Evolutionary conservation across 805 yeast species (phyloP), one percentile per base, ranked within the genome.

Genomic region (Ogataea sp.): DNA sequence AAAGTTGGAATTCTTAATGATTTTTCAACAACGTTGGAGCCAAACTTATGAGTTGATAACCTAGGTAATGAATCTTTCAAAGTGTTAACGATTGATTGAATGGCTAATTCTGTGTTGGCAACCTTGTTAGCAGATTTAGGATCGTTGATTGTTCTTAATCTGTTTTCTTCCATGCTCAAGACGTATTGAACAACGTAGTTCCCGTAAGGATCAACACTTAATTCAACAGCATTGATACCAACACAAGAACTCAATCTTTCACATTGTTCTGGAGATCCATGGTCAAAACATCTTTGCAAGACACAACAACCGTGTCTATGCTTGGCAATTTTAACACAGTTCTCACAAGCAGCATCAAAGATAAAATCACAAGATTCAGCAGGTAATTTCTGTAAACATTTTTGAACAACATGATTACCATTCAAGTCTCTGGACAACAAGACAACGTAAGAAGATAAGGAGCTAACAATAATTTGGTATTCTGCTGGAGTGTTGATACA

Each of bases 301-400:
- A 90, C 97, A 62, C 97, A 90, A 65, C 98, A 93, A 6, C 97
- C 98, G 56, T 93, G 97, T 54, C 96, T 76, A 55, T 93, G 97
- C 35, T 94, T 87, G 5, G 96, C 95, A 41, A 93, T 86, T 42
- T 78, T 82, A 29, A 79, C 70, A 46, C 93, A 82, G 47, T 87
- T 71, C 13, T 61, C 62, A 43, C 80, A 70, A 4, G 93, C 93
- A 15, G 95, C 83, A 54, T 88, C 93, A 57, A 86, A 88, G 43
- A 93, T 85, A 56, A 93, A 90, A 57, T 89, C 93, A 48, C 84
- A 74, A 41, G 84, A 82, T n/a, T 63, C 67, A 2, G 83, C 68
- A 21, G 69, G 65, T 50, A 93, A 72, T 49, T 76, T 75, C 49
- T 86, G 86, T 45, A 93, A 66, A 58, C 96, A 85, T 62, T 87